These are phyloP conservation scores for Oleoguttula mirabilis DNA, from an alignment of 495 filamentous ascomycete genomes.

Conservation along the genomic window DNA sequence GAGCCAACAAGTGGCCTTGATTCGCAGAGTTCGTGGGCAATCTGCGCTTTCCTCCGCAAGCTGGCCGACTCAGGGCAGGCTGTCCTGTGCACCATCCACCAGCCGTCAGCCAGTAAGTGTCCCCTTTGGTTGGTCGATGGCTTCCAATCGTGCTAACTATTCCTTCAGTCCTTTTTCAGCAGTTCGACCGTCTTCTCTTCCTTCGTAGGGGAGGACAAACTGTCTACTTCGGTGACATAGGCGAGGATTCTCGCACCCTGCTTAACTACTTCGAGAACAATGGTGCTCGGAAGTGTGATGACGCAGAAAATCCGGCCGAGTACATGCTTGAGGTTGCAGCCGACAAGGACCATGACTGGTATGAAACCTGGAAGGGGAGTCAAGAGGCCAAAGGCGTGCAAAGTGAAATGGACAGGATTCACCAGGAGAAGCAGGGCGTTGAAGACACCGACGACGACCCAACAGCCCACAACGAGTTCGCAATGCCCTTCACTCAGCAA, in stretches of 20 bases:
- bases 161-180: constrained; percentile 56
- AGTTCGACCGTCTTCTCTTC: constrained; percentile 61
- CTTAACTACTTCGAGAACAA: constrained; percentile 55
- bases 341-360: constrained; percentile 66
- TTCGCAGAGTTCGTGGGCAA: constrained; percentile 20
- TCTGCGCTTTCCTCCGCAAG: constrained; percentile 19
- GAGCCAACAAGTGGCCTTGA: constrained; percentile 28
- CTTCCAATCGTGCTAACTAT: no score
- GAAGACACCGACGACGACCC: constrained; percentile 24
- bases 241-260: constrained; percentile 42
- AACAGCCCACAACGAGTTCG: constrained; percentile 33
- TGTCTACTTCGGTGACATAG: constrained; percentile 60
- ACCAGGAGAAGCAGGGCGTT: constrained; percentile 40
- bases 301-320: constrained; percentile 51
- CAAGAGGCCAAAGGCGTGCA: constrained; percentile 55
- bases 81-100: constrained; percentile 24
- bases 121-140: no score
- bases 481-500: constrained; percentile 30
- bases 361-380: constrained; percentile 62
- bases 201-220: constrained; percentile 58
- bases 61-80: constrained; percentile 19
- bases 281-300: constrained; percentile 46
- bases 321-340: constrained; percentile 65
- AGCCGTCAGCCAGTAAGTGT: constrained; percentile 21
- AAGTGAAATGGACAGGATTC: constrained; percentile 55